Base-by-base conservation (phyloP, 2,329 filamentous ascomycete species). In the Cladosporium sp. region DNA sequence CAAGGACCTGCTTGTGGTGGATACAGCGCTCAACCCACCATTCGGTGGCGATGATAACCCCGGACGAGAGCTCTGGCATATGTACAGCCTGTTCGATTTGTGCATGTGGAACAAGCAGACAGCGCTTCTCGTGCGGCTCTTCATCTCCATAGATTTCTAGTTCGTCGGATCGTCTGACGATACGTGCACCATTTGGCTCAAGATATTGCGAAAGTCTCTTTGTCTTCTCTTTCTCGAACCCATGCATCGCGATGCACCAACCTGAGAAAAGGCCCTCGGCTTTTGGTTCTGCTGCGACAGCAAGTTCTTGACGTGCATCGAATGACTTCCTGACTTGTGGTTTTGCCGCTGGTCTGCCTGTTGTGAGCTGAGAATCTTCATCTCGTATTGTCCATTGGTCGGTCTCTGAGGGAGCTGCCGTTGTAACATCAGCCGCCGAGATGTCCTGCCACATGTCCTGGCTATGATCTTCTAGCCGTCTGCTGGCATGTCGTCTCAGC, bases 1-100 rank as follows among this genome's bases (percentile, higher is more conserved):
- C 78, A 49, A 90, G 80, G 65, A 93, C 83, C 25, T 76, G 77
- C 72, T 90, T 94, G 63, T 84, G 84, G 70, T 92, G 86, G 39
- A 99, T 78, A 71, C 93, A 97, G 50, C 86, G 85, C 75, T 99
- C 94, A 55, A 99, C 81, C 83, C 93, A 99, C 81, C 94, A 95
- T 70, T 96, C 92, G 11, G 92, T 97, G 34, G 96, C 86, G 14
- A 80, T 69, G 50, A 79, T 72, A 12, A 69, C 70, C 38, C 60
- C 62, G n/a, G 60, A 19, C 15, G 70, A 65, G 14, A 70, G 59
- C 11, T 59, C 59, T 28, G 70, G 66, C 12, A 69, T 45, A n/a
- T 59, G 40, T 20, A 55, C 55, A 11, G 37, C 37, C 37, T 56
- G 62, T 51, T 51, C 58, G 77, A 71, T 64, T 57, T 43, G 55